A percentile compares a stretch with the other conserved stretches of the same genome.
phyloP scores from a whole-genome alignment of 257 asterid genomes.

The Solanum tarapatanum region DNA sequence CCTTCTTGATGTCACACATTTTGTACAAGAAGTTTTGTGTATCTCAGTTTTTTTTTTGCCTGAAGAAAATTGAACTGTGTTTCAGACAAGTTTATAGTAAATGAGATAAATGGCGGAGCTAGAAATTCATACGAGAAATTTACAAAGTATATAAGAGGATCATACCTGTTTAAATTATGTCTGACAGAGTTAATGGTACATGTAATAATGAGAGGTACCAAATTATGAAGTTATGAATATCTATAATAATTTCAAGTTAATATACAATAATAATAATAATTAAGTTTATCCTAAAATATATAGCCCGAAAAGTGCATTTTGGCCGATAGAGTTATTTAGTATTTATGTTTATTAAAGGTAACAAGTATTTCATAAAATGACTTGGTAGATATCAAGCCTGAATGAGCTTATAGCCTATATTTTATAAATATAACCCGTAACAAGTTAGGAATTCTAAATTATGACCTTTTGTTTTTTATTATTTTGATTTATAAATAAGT shows the following conservation, averaged over 20 bases:
- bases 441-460: neutral
- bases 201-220: neutral
- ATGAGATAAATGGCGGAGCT: neutral
- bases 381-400: neutral
- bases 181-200: neutral
- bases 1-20: neutral
- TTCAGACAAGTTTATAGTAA: neutral
- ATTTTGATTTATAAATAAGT: too few relatives aligned
- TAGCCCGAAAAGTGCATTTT: neutral
- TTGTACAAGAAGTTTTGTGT: neutral
- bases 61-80: neutral
- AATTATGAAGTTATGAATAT: neutral
- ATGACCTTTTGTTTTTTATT: too few relatives aligned
- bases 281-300: too few relatives aligned
- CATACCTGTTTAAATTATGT: neutral
- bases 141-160: neutral
- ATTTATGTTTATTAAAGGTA: too few relatives aligned
- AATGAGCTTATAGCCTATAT: neutral
- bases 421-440: too few relatives aligned
- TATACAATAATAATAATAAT: neutral
- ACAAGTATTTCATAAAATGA: too few relatives aligned
- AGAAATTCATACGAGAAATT: neutral
- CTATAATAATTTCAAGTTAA: neutral
- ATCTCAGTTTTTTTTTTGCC: neutral
- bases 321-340: neutral